A percentile compares a stretch with the other conserved stretches of the same genome.
These are phyloP conservation scores for Hymenoscyphus scutula DNA, from an alignment of 2,329 filamentous ascomycete genomes.

Conservation along the genomic window DNA sequence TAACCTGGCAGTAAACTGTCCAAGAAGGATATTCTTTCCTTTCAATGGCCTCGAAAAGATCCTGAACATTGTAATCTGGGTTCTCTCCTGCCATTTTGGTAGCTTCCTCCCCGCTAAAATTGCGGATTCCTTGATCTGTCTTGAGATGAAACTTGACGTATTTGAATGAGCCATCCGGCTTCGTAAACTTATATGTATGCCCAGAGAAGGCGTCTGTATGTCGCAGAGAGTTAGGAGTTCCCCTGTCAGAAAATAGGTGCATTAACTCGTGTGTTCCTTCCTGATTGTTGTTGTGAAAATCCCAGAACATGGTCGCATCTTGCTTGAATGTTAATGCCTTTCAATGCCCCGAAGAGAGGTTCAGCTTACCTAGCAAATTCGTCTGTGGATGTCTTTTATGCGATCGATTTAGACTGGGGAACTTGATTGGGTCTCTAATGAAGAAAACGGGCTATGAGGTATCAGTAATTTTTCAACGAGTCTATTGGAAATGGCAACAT, in stretches of 20 bases:
- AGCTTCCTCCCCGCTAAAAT: constrained; percentile 41
- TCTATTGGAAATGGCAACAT: neutral
- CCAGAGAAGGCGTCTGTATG: constrained; percentile 12
- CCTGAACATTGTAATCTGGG: constrained; percentile 39
- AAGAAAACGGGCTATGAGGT: constrained; percentile 64
- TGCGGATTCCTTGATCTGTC: constrained; percentile 46
- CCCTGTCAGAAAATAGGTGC: constrained; percentile 13
- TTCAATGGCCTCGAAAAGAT: constrained; percentile 46
- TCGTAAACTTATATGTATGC: constrained; percentile 49
- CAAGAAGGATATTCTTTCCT: constrained; percentile 47
- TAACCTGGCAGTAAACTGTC: constrained; percentile 54
- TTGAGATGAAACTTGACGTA: constrained; percentile 52
- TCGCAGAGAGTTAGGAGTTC: constrained; percentile 9
- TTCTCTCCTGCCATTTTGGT: constrained; percentile 37
- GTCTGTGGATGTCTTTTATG: constrained; percentile 73
- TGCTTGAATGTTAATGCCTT: neutral
- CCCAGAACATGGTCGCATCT: constrained; percentile 46
- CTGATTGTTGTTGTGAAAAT: constrained; percentile 14
- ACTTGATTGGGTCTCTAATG: constrained; percentile 69
- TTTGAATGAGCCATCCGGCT: constrained; percentile 38
- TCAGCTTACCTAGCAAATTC: constrained; percentile 48
- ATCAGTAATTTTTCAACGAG: constrained; percentile 8
- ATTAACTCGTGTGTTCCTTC: constrained; percentile 12
- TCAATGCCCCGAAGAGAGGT: neutral
- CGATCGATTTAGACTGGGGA: constrained; percentile 71